phyloP scores from a whole-genome alignment of 2,329 filamentous ascomycete genomes.

The Diaporthe nobilis region DNA sequence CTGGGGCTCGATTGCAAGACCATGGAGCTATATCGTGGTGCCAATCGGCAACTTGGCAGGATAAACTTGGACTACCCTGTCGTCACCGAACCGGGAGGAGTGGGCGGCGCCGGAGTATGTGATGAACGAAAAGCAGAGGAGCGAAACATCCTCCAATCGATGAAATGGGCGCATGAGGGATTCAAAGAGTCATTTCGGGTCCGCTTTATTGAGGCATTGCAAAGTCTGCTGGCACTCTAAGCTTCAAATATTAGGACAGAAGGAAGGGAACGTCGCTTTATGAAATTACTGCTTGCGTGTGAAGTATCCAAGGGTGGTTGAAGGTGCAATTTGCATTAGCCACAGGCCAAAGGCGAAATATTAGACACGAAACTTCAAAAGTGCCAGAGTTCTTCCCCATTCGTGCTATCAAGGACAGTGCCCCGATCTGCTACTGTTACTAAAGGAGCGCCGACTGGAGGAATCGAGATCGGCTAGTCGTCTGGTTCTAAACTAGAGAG shows the following conservation, averaged over 20 bases:
- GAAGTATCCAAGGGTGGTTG: not conserved
- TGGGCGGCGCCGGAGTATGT: not conserved
- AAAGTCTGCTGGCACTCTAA: slow-evolving; percentile 8
- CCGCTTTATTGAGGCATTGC: slow-evolving; percentile 12
- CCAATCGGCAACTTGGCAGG: slow-evolving; percentile 16
- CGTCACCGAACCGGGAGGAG: not conserved
- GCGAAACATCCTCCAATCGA: not conserved
- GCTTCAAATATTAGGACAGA: too few relatives aligned
- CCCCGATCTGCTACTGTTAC: not conserved
- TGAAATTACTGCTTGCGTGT: not conserved
- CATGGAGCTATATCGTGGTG: slow-evolving; percentile 19
- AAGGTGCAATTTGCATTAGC: too few relatives aligned
- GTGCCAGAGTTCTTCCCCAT: too few relatives aligned
- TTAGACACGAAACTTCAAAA: not conserved
- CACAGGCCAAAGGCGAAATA: too few relatives aligned
- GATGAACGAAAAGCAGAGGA: slow-evolving; percentile 3
- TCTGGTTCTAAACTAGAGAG: not conserved
- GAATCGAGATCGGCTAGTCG: not conserved
- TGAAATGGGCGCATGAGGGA: not conserved
- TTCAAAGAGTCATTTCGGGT: slow-evolving; percentile 17
- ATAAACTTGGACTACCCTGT: not conserved
- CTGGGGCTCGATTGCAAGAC: slow-evolving; percentile 35
- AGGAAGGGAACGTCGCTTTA: not conserved
- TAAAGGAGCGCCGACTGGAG: too few relatives aligned
- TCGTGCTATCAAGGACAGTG: too few relatives aligned